Conservation (phyloP, 257 asterid genomes). For the Solanum tacnaense region DNA sequence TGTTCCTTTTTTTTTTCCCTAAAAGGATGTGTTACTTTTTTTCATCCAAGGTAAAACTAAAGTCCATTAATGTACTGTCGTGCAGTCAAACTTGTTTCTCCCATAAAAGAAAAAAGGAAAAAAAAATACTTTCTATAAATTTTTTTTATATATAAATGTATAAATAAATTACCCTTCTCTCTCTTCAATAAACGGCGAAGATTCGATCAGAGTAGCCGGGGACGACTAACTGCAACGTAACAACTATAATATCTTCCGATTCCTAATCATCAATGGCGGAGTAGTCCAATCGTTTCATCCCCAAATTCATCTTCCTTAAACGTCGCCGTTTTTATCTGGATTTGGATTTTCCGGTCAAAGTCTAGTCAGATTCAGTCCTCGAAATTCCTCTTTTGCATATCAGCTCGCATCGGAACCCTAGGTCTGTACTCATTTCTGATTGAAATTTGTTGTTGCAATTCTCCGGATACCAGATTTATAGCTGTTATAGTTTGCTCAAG, state of each 20-base stretch:
- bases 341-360: background rate
- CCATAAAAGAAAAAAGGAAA: background rate
- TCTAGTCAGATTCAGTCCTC: background rate
- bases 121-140: background rate
- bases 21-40: background rate
- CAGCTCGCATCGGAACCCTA: conserved; percentile 36
- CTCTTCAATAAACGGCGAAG: conserved; percentile 21
- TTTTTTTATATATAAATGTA: background rate
- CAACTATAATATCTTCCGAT: conserved; percentile 5
- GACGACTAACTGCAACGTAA: conserved; percentile 8
- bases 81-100: background rate
- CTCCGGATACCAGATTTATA: background rate
- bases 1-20: background rate
- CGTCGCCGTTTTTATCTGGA: conserved; percentile 14
- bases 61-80: background rate
- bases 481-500: background rate
- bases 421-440: conserved; percentile 17
- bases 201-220: conserved; percentile 18
- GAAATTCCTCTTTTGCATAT: background rate
- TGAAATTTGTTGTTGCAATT: background rate
- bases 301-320: background rate
- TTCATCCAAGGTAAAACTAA: background rate
- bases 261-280: conserved; percentile 32
- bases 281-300: conserved; percentile 19
- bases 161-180: background rate